Percentiles rank a stretch among this genome's conserved stretches.
phyloP scores from a whole-genome alignment of 352 stramenopile species.

The Globisporangium abappressorium region DNA sequence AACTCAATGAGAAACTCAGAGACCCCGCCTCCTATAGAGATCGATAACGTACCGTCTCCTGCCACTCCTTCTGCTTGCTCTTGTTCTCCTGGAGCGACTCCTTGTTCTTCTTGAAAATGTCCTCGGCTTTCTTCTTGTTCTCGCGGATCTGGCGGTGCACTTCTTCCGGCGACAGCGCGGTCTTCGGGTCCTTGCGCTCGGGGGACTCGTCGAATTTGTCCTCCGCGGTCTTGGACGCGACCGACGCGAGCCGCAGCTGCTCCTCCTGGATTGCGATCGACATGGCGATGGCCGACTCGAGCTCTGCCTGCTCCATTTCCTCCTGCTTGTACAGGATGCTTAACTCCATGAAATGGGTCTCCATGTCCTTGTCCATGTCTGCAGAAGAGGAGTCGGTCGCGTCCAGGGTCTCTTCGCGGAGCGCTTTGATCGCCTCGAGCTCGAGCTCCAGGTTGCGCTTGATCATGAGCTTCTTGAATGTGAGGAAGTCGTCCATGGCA shows the following conservation, averaged over 20 bases:
- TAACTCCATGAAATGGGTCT: slow-evolving; percentile 83
- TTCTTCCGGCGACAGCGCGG: slow-evolving; percentile 41
- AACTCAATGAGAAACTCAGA: background rate
- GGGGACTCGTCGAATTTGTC: slow-evolving; percentile 50
- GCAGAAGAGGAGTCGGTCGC: background rate
- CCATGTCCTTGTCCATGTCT: slow-evolving; percentile 35
- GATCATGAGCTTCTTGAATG: slow-evolving; percentile 92
- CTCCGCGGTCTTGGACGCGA: slow-evolving; percentile 55
- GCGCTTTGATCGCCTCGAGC: slow-evolving; percentile 81
- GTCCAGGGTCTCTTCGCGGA: slow-evolving; percentile 54
- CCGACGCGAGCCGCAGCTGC: slow-evolving; percentile 50
- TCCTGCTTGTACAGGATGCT: slow-evolving; percentile 84
- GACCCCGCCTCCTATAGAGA: background rate
- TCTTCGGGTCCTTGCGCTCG: slow-evolving; percentile 23
- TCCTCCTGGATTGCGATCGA: slow-evolving; percentile 72
- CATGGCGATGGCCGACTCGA: slow-evolving; percentile 76
- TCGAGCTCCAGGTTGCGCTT: slow-evolving; percentile 91
- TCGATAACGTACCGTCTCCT: slow-evolving; percentile 26
- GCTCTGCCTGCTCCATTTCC: slow-evolving; percentile 81
- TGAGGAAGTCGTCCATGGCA: slow-evolving; percentile 89
- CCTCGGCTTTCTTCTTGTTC: slow-evolving; percentile 69
- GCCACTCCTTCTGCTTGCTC: slow-evolving; percentile 64
- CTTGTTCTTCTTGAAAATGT: slow-evolving; percentile 76
- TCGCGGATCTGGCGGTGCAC: slow-evolving; percentile 55
- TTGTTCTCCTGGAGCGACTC: slow-evolving; percentile 68